These are phyloP conservation scores for Takashimella tepidaria DNA, from an alignment of 1,284 basidiomycete species.

Conservation along the genomic window DNA sequence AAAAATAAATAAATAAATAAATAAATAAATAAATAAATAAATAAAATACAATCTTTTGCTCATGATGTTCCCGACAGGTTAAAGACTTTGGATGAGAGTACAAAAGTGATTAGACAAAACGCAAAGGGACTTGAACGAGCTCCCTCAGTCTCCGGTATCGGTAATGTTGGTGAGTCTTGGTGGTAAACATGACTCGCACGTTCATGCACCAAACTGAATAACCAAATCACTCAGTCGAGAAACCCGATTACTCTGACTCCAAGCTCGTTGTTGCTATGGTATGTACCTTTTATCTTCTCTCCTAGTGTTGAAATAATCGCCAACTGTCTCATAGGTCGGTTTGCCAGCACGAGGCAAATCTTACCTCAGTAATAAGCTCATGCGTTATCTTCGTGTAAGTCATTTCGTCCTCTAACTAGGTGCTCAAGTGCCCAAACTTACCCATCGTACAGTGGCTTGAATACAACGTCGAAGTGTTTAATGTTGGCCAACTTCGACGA, in stretches of 20 bases:
- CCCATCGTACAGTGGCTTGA: slow-evolving; percentile 81
- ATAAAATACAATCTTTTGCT: too few species aligned
- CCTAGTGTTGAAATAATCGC: background rate
- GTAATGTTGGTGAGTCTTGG: slow-evolving; percentile 38
- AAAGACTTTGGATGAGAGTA: slow-evolving; percentile 44
- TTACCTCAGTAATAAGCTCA: slow-evolving; percentile 77
- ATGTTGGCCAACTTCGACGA: slow-evolving; percentile 91
- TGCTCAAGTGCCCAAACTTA: background rate
- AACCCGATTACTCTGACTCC: slow-evolving; percentile 95
- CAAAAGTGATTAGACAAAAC: slow-evolving; percentile 41
- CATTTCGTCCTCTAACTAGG: too few species aligned
- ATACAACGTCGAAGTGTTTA: slow-evolving; percentile 98
- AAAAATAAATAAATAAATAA: too few species aligned
- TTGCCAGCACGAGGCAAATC: slow-evolving; percentile 78
- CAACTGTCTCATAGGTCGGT: slow-evolving; percentile 56
- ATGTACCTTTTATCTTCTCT: slow-evolving; percentile 11
- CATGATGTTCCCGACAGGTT: too few species aligned
- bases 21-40: too few species aligned
- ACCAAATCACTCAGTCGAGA: slow-evolving; percentile 68
- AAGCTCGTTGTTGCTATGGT: slow-evolving; percentile 99
- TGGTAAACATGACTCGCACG: too few species aligned
- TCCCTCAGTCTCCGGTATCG: slow-evolving; percentile 48
- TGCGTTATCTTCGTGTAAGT: slow-evolving; percentile 67
- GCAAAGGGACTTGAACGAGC: slow-evolving; percentile 41
- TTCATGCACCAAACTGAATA: too few species aligned